A percentile compares a stretch with the other conserved stretches of the same genome.
Evolutionary conservation across 495 filamentous ascomycete species (phyloP).

Genomic region (Pseudotulostoma volvatum): DNA sequence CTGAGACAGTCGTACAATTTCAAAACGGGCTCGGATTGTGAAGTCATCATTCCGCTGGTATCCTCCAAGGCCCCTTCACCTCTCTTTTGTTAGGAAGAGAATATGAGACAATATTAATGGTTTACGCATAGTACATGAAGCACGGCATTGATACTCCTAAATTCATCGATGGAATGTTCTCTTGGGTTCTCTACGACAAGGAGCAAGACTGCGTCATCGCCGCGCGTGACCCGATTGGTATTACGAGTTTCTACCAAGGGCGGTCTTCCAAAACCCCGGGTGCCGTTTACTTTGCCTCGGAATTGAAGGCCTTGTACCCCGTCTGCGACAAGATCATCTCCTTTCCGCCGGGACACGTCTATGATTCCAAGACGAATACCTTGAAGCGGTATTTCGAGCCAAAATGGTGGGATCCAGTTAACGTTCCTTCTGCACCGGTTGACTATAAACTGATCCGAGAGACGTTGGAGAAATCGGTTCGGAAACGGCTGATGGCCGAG

Average conservation of each 20-base stretch:
- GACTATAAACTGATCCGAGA: constrained; percentile 67
- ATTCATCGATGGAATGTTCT: constrained; percentile 97
- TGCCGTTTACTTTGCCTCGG: constrained; percentile 87
- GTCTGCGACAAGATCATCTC: constrained; percentile 90
- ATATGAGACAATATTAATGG: constrained; percentile 4
- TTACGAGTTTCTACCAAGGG: constrained; percentile 94
- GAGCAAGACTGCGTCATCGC: constrained; percentile 77
- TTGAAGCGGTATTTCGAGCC: constrained; percentile 80
- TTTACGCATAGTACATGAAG: constrained; percentile 83
- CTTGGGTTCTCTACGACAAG: constrained; percentile 94
- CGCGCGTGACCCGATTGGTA: constrained; percentile 89
- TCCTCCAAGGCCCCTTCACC: too few species aligned
- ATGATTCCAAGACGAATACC: constrained; percentile 74
- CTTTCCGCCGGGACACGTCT: constrained; percentile 91
- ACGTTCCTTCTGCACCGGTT: constrained; percentile 59
- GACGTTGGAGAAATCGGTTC: constrained; percentile 75
- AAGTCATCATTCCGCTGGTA: constrained; percentile 95
- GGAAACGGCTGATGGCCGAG: constrained; percentile 96
- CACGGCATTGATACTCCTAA: constrained; percentile 87
- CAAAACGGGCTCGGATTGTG: constrained; percentile 96
- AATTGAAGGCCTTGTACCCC: constrained; percentile 82
- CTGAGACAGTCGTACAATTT: constrained; percentile 73
- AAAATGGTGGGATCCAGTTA: constrained; percentile 74
- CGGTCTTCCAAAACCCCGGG: constrained; percentile 67
- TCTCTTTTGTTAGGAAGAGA: not conserved